phyloP scores from a whole-genome alignment of 257 asterid species.

The Solanum appendiculatum region DNA sequence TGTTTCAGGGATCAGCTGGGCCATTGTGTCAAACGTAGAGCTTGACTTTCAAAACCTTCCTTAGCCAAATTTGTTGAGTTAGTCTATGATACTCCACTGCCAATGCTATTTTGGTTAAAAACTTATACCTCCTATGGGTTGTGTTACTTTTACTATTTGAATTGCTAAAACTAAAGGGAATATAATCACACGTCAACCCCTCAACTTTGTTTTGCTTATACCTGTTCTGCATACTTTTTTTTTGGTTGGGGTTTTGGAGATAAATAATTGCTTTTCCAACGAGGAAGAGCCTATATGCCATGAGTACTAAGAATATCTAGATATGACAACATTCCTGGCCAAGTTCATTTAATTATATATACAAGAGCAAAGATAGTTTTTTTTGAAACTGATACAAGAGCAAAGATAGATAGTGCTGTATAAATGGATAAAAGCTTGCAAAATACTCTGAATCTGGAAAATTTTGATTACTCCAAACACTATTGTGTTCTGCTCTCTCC shows the following conservation, averaged over 20 bases:
- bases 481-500: background rate
- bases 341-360: background rate
- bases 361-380: background rate
- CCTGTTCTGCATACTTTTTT: background rate
- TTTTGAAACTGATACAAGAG: no score
- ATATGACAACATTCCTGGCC: background rate
- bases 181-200: background rate
- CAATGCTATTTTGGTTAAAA: background rate
- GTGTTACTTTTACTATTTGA: background rate
- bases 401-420: background rate
- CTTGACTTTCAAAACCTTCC: background rate
- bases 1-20: background rate
- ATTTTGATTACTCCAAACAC: background rate
- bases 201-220: background rate
- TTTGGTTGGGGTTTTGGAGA: background rate
- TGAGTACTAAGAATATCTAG: background rate
- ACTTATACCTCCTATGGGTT: background rate
- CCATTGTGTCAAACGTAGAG: background rate
- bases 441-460: background rate
- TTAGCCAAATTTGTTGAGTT: background rate
- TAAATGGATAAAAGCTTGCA: background rate
- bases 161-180: background rate
- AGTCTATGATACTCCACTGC: background rate
- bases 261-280: background rate
- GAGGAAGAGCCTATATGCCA: background rate